Base-by-base conservation (phyloP, 78 protist species). In the Polysphondylium violaceum region DNA sequence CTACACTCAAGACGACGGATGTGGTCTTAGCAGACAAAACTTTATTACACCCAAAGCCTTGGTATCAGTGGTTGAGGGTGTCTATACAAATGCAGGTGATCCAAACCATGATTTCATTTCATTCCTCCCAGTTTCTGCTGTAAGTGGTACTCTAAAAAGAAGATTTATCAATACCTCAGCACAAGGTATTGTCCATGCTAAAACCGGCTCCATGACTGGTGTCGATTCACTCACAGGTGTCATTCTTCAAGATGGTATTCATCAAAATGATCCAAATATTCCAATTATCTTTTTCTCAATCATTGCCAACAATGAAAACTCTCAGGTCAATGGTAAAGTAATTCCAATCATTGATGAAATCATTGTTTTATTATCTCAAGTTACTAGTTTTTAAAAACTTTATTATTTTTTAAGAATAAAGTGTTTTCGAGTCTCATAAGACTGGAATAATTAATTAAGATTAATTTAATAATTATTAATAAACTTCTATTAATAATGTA, bases 151-250 rank as follows among this genome's bases (percentile, higher is more conserved):
- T 12, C 53, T 79, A 0, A 14, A n/a, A 2, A 41, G 55, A 2
- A 25, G 89, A 14, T 79, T 67, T 25, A 36, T 53, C 2, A 36
- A 27, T 11, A 68, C 87, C 2, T 33, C 59, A 1, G 87, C 87
- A 0, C 51, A 44, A 35, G 71, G 78, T 40, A 38, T 51, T 7
- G 89, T 79, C 5, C 76, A 79, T 36, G 89, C 89, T 3, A 79
- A 79, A 56, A 79, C 89, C 5, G 89, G 89, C 3, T 79, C 89
- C 11, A 79, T 79, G 89, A 64, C 77, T 12, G 77, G 89, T 36
- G 89, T 79, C 1, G 11, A 56, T 7, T 31, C 76, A 16, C 29
- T 79, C 12, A 53, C 89, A 17, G 89, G 89, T 40, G 38, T 79
- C 56, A 40, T 79, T 31, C 16, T 63, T 25, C 76, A 63, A 16